Evolutionary conservation across 2,329 filamentous ascomycete genomes (phyloP), one percentile per base, ranked within the genome.

Genomic region (Pleomassaria siparia): DNA sequence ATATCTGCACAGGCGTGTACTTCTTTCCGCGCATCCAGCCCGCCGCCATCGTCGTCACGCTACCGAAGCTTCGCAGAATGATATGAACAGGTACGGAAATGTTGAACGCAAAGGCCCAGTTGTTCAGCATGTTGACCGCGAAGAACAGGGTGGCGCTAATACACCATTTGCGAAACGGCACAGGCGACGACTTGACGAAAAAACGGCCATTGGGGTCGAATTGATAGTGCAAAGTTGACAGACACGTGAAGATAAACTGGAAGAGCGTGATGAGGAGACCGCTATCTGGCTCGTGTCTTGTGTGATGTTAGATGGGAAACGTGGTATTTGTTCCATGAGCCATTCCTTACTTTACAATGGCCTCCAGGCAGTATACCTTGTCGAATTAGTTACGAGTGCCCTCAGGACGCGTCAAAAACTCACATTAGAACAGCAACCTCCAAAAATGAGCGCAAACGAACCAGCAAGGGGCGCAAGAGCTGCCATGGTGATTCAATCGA

Each of bases 71-170:
- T 44, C 94, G 84, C 24, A 99, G 78, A 57, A 99, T 97, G 61
- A 99, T 99, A 67, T 99, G 94, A 40, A 99, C 85, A 1, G 94
- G 94, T 0, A 99, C 90, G 6, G 91, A 96, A 47, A 99, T 97
- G 60, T 91, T 86, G 74, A 96, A 99, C 53, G 90, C 91, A 71
- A 99, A 99, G 6, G 92, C 94, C 77, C 92, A 92, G 63, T 99
- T 99, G 74, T 99, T 99, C 65, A 99, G 75, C 48, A 97, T 84
- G 63, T 97, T 99, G 73, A 99, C 94, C 53, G 82, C 82, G 69
- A 95, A 94, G 73, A 97, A 97, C 59, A 96, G 82, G 3, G 87
- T 76, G 33, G 96, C 96, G 66, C 95, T 96, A 63, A 92, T 78
- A 41, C 89, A 67, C 91, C 94, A 97, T 66, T 89, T 87, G 40